Conservation (phyloP, 2,329 filamentous ascomycete species). For the Salinomyces thailandicus region DNA sequence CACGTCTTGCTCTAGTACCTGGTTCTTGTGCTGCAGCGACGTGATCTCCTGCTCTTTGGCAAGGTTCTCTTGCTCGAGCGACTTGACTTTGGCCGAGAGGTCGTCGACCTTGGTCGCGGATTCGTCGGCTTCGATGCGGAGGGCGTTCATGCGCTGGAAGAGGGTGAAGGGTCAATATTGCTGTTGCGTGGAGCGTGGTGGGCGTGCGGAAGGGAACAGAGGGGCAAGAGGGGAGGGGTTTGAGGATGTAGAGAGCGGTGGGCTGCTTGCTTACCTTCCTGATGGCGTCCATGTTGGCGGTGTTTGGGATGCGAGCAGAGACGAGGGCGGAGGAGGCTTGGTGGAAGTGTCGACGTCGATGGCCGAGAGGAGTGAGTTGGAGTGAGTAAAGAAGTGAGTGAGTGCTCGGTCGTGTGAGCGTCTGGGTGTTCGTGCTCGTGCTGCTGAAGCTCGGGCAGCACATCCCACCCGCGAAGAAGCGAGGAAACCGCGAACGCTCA, state of each 20-base stretch:
- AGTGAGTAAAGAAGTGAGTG: background rate
- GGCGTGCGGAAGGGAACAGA: background rate
- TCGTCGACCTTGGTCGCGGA: conserved; percentile 73
- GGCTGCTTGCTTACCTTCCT: conserved; percentile 35
- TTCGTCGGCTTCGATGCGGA: conserved; percentile 89
- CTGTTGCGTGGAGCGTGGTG: background rate
- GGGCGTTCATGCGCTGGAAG: conserved; percentile 78
- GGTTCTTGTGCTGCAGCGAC: conserved; percentile 91
- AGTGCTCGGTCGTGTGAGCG: too few species aligned
- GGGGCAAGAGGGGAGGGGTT: conserved; percentile 17
- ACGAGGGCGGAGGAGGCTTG: background rate
- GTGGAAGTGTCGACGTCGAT: background rate
- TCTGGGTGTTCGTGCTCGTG: background rate
- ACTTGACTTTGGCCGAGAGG: conserved; percentile 76
- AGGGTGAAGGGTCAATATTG: background rate
- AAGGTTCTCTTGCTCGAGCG: conserved; percentile 86
- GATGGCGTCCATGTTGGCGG: conserved; percentile 32
- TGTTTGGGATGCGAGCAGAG: conserved; percentile 2
- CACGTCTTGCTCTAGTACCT: conserved; percentile 76
- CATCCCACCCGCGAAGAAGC: background rate
- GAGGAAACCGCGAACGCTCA: background rate
- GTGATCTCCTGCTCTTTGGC: conserved; percentile 97
- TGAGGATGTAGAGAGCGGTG: too few species aligned
- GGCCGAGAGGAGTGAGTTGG: background rate
- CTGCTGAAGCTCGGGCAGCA: background rate